These are phyloP conservation scores for Xylaria acuta DNA, from an alignment of 495 filamentous ascomycete genomes.

Conservation along the genomic window DNA sequence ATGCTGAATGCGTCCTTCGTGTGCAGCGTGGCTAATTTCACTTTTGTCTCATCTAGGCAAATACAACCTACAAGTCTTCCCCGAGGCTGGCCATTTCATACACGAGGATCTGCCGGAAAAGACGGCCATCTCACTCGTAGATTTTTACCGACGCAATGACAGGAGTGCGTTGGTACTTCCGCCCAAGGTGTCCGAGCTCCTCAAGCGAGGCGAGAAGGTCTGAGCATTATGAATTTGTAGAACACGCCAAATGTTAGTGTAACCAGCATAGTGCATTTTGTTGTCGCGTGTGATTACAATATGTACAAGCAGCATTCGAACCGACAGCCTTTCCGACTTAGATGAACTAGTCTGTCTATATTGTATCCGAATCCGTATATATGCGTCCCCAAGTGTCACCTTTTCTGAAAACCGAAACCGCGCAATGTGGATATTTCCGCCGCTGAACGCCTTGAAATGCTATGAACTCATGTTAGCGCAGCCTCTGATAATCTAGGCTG, in stretches of 20 bases:
- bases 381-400: slow-evolving; percentile 3
- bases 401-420: neutral
- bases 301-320: slow-evolving; percentile 3
- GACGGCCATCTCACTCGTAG: slow-evolving; percentile 80
- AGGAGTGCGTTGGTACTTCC: slow-evolving; percentile 82
- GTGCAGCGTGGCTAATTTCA: neutral
- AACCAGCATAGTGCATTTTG: neutral
- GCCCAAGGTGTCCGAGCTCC: slow-evolving; percentile 76
- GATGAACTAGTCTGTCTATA: neutral
- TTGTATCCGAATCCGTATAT: slow-evolving; percentile 3
- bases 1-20: neutral
- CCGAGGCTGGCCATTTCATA: slow-evolving; percentile 94
- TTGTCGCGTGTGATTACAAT: neutral
- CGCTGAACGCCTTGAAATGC: slow-evolving; percentile 38
- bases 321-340: neutral
- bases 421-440: slow-evolving; percentile 7
- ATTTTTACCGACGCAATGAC: slow-evolving; percentile 92
- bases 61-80: slow-evolving; percentile 93
- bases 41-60: slow-evolving; percentile 66
- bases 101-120: slow-evolving; percentile 94
- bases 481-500: slow-evolving; percentile 9
- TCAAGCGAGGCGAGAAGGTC: slow-evolving; percentile 60
- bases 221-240: slow-evolving; percentile 31
- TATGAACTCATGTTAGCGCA: neutral
- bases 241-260: neutral